A percentile compares a stretch with the other conserved stretches of the same genome.
These are phyloP conservation scores for Ascodesmis nigricans DNA, from an alignment of 495 filamentous ascomycete species.

Conservation along the genomic window DNA sequence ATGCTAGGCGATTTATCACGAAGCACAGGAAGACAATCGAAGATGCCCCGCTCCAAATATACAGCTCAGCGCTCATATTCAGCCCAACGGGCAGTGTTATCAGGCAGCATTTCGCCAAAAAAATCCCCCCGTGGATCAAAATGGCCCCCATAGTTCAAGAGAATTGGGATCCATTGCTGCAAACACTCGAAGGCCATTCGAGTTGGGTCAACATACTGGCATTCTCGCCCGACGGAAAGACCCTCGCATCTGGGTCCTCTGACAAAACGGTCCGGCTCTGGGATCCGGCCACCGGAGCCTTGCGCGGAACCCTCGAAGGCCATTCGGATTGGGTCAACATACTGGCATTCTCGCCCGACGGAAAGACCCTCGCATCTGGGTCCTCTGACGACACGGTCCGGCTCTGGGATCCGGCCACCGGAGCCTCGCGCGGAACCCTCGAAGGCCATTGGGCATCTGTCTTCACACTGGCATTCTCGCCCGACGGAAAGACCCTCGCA, in stretches of 20 bases:
- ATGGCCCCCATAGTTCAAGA: constrained; percentile 3
- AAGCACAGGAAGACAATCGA: constrained; percentile 14
- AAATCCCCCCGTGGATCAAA: constrained; percentile 7
- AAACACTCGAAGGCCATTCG: constrained; percentile 15
- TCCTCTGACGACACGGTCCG: no score
- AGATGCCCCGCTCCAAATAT: constrained; percentile 20
- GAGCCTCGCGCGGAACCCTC: no score
- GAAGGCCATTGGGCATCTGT: no score
- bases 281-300: constrained; percentile 14
- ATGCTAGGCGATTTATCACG: constrained; percentile 18
- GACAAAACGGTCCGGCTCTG: constrained; percentile 17
- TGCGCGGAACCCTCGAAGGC: constrained; percentile 1
- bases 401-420: no score
- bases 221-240: constrained; percentile 6
- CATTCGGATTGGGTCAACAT: constrained; percentile 60
- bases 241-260: constrained; percentile 12
- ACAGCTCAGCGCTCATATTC: constrained; percentile 22
- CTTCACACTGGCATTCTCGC: no score
- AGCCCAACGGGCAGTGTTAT: constrained; percentile 18
- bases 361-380: no score
- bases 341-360: no score
- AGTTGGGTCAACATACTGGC: constrained; percentile 3
- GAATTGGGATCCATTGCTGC: constrained; percentile 11
- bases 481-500: no score
- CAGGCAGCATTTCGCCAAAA: constrained; percentile 6